Percentiles rank a stretch among this genome's conserved stretches.
phyloP scores from a whole-genome alignment of 805 yeast species.

The Nakazawaea anatomiae region DNA sequence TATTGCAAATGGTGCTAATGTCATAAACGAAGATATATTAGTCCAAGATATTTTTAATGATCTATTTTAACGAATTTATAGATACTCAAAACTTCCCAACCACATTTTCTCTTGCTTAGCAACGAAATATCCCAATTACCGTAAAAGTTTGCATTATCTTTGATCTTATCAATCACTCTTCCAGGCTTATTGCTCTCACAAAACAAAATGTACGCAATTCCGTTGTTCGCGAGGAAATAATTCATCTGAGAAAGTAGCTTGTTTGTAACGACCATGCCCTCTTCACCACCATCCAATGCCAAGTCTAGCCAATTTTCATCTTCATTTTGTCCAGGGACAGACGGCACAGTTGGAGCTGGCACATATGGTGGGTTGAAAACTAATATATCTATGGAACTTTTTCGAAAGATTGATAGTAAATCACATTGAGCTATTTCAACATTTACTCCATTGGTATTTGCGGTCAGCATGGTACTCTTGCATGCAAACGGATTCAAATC shows the following conservation, averaged over 20 bases:
- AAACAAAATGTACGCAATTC: slow-evolving; percentile 83
- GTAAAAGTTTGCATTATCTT: slow-evolving; percentile 17
- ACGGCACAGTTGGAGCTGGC: slow-evolving; percentile 76
- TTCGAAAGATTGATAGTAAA: slow-evolving; percentile 45
- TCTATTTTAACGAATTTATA: slow-evolving; percentile 46
- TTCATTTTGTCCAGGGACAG: slow-evolving; percentile 35
- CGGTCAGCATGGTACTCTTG: slow-evolving; percentile 40
- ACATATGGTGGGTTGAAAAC: slow-evolving; percentile 97
- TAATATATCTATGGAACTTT: slow-evolving; percentile 54
- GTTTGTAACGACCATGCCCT: slow-evolving; percentile 86
- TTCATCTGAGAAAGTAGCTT: slow-evolving; percentile 50
- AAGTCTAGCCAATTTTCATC: slow-evolving; percentile 76
- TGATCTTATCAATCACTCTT: slow-evolving; percentile 44
- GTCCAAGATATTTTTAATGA: slow-evolving; percentile 55
- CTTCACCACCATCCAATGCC: slow-evolving; percentile 83
- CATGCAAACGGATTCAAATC: slow-evolving; percentile 84
- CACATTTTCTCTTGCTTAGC: slow-evolving; percentile 75
- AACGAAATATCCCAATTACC: slow-evolving; percentile 43
- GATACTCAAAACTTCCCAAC: slow-evolving; percentile 89
- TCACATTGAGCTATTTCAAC: slow-evolving; percentile 53
- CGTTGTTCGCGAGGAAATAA: slow-evolving; percentile 45
- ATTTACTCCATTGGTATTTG: slow-evolving; percentile 19
- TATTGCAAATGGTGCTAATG: slow-evolving; percentile 38
- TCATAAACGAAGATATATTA: slow-evolving; percentile 39
- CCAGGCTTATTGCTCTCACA: slow-evolving; percentile 89